These are phyloP conservation scores for Alternaria conjuncta DNA, from an alignment of 2,329 filamentous ascomycete species.

Conservation along the genomic window DNA sequence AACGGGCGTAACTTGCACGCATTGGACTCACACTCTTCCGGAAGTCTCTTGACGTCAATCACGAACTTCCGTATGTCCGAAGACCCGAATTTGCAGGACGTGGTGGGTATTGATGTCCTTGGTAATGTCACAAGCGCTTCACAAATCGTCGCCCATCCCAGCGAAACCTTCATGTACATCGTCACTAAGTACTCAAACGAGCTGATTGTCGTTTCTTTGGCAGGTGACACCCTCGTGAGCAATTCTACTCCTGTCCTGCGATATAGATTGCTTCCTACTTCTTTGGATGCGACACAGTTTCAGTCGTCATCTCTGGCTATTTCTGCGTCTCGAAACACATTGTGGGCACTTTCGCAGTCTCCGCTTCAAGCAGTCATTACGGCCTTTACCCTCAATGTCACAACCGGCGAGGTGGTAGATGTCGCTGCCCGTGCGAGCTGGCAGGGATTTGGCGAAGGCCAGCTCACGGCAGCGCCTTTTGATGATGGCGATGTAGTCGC, in stretches of 20 bases:
- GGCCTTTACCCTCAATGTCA: conserved; percentile 23
- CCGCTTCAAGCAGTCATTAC: conserved; percentile 18
- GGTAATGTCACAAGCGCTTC: conserved; percentile 23
- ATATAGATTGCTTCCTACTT: conserved; percentile 19
- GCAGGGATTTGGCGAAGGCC: conserved; percentile 16
- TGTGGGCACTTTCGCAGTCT: conserved; percentile 32
- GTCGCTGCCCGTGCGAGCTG: conserved; percentile 24
- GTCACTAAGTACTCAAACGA: conserved; percentile 29
- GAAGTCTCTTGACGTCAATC: conserved; percentile 18
- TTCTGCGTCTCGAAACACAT: conserved; percentile 20
- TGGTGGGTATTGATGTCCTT: conserved; percentile 19
- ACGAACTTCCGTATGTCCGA: conserved; percentile 28
- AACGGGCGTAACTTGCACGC: conserved; percentile 28
- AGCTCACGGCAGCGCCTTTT: conserved; percentile 23
- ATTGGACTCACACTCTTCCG: conserved; percentile 22
- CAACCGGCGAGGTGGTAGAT: conserved; percentile 26
- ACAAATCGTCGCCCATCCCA: conserved; percentile 30
- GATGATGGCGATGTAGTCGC: conserved; percentile 21
- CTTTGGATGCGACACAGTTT: conserved; percentile 17
- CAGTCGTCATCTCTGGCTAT: conserved; percentile 23
- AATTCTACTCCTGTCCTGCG: not conserved
- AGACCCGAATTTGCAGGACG: conserved; percentile 1
- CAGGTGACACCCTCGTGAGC: not conserved
- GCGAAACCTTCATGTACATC: conserved; percentile 21
- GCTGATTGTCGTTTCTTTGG: conserved; percentile 20